Base-by-base conservation (phyloP, 306 rosid species). In the Mimosa bimucronata region DNA sequence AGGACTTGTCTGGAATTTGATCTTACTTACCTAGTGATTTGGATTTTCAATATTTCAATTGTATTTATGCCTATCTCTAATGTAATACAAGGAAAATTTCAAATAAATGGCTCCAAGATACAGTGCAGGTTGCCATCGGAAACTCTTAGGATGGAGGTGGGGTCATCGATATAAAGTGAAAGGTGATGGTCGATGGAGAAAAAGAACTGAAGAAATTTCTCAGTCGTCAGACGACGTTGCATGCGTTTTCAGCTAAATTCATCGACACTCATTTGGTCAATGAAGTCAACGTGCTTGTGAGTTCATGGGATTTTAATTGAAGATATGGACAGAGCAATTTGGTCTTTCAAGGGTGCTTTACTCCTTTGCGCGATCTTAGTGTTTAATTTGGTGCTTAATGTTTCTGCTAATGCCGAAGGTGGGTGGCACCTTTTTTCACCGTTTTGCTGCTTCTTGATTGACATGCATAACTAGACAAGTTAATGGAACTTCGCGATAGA, bases 391-490 rank as follows among this genome's bases (percentile, higher is more conserved):
- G 74, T 48, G 74, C 71, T 75, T 1, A 40, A 38, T 77, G 87
- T 76, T 48, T 75, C 78, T 28, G 87, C 75, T 23, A 79, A 79
- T 50, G 2, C 55, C 15, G 87, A 84, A 84, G 79, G 87, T 83
- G 55, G 6, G 77, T 79, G 23, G 15, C 70, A 25, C 64, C 66
- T n/a, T 3, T n/a, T 70, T 75, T 75, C n/a, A 42, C n/a, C 12
- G 6, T 71, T 60, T 29, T 10, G 28, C 23, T 16, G 41, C 46
- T 69, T 10, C 1, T 37, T 66, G 75, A 67, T 25, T 65, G 50
- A 16, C 7, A n/a, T 44, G 14, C 23, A n/a, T 15, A 77, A 48
- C 28, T 66, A 45, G 48, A 14, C 50, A 71, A 50, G 66, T 42
- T 77, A 34, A 4, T 26, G 68, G 68, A 19, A 9, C 25, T 46